These are phyloP conservation scores for Ogataea ramenticola DNA, from an alignment of 805 yeast genomes.

Conservation along the genomic window DNA sequence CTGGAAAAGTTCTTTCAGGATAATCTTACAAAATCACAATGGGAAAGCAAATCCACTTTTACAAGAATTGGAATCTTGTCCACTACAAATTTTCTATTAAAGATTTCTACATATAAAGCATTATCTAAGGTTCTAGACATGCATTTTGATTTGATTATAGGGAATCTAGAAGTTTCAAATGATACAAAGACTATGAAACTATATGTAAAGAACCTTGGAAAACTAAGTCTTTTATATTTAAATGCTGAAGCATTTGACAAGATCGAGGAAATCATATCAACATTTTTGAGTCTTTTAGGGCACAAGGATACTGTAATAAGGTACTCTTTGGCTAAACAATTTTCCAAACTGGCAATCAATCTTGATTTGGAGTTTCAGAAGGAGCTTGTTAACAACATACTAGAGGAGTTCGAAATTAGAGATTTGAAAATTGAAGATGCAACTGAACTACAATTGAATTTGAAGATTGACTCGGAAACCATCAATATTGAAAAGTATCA, in stretches of 20 bases:
- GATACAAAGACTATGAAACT: constrained; percentile 10
- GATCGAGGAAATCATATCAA: constrained; percentile 43
- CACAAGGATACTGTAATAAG: constrained; percentile 50
- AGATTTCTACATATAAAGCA: constrained; percentile 4
- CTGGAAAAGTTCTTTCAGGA: background rate
- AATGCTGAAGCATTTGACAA: constrained; percentile 22
- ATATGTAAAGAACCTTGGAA: constrained; percentile 30
- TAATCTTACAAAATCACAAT: background rate
- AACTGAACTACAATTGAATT: background rate
- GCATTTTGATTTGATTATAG: constrained; percentile 4
- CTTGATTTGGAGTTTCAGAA: constrained; percentile 28
- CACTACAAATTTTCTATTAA: constrained; percentile 18
- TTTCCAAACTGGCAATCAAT: constrained; percentile 38
- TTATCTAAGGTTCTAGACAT: background rate
- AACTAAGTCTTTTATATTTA: constrained; percentile 27
- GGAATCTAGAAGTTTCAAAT: constrained; percentile 7
- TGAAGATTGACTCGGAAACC: constrained; percentile 20
- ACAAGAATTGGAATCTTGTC: constrained; percentile 13
- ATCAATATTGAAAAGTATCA: constrained; percentile 42
- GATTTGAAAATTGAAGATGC: constrained; percentile 2
- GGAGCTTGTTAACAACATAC: constrained; percentile 32
- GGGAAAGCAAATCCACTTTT: constrained; percentile 9
- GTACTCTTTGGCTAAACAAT: constrained; percentile 58
- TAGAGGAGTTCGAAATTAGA: constrained; percentile 26
- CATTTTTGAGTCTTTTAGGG: constrained; percentile 37